Evolutionary conservation across 257 asterid genomes (phyloP).

Genomic region (Paraleonurus japonicus): DNA sequence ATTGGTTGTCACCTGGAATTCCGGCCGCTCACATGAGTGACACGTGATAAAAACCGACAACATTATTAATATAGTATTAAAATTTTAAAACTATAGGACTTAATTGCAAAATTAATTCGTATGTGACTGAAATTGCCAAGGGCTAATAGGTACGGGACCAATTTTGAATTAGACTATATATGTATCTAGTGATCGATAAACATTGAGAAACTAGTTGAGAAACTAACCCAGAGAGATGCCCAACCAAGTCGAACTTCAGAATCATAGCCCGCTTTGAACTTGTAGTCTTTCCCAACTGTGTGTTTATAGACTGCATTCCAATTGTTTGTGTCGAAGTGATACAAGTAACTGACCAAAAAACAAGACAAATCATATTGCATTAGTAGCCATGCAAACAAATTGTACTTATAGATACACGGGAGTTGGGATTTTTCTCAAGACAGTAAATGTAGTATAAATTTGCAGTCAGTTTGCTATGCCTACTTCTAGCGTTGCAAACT

Average conservation of each 20-base stretch:
- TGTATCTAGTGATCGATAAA: background rate
- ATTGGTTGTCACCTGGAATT: too few species aligned
- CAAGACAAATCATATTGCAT: slow-evolving; percentile 18
- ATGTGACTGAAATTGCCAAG: too few species aligned
- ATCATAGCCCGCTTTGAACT: slow-evolving; percentile 93
- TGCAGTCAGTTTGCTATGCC: background rate
- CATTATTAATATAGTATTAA: too few species aligned
- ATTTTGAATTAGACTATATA: too few species aligned
- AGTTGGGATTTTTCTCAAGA: too few species aligned
- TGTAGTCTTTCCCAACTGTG: slow-evolving; percentile 78
- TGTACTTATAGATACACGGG: background rate
- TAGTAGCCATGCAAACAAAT: slow-evolving; percentile 4
- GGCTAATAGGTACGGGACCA: too few species aligned
- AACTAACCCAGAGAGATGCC: slow-evolving; percentile 96
- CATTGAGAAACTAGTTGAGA: background rate
- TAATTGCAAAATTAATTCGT: too few species aligned
- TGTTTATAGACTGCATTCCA: slow-evolving; percentile 91
- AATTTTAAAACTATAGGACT: too few species aligned
- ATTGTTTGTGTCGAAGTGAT: slow-evolving; percentile 68
- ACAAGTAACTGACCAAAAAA: slow-evolving; percentile 64
- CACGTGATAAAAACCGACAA: too few species aligned
- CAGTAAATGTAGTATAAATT: background rate
- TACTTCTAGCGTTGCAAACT: background rate
- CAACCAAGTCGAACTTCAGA: slow-evolving; percentile 88
- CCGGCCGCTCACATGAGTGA: too few species aligned